phyloP scores from a whole-genome alignment of 148 eudicot species.

The Pouteria glomerata region DNA sequence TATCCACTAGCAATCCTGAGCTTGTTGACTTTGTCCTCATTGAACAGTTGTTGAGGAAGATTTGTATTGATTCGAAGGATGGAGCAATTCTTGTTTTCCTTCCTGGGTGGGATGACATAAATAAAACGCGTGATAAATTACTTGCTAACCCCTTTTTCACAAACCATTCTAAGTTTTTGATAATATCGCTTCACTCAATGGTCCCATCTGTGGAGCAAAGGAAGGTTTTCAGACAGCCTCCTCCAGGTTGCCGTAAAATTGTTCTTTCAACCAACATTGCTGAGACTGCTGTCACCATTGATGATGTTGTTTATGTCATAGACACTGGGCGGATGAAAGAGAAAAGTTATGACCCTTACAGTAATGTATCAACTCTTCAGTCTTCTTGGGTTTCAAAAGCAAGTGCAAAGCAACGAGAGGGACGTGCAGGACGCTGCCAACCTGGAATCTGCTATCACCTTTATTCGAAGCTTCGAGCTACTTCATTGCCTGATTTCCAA shows the following conservation, averaged over 20 bases:
- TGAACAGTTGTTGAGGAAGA: slow-evolving; percentile 64
- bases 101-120: slow-evolving; percentile 97
- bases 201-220: slow-evolving; percentile 80
- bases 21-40: slow-evolving; percentile 59
- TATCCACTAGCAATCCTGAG: slow-evolving; percentile 59
- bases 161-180: slow-evolving; percentile 51
- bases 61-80: slow-evolving; percentile 61
- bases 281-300: slow-evolving; percentile 87
- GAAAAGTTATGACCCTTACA: slow-evolving; percentile 87
- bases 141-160: slow-evolving; percentile 43
- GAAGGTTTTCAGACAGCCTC: slow-evolving; percentile 67
- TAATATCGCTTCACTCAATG: slow-evolving; percentile 84
- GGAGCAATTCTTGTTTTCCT: slow-evolving; percentile 92
- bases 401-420: slow-evolving; percentile 95
- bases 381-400: slow-evolving; percentile 95
- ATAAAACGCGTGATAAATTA: slow-evolving; percentile 51
- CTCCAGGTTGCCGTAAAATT: slow-evolving; percentile 82
- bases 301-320: slow-evolving; percentile 88
- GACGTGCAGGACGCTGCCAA: slow-evolving; percentile 99
- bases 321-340: slow-evolving; percentile 98
- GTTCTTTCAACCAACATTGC: slow-evolving; percentile 93
- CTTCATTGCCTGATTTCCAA: slow-evolving; percentile 75
- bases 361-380: slow-evolving; percentile 80
- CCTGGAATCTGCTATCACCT: slow-evolving; percentile 95
- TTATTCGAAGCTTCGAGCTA: slow-evolving; percentile 65